Evolutionary conservation across 768 basidiomycete genomes (phyloP).

Genomic region (Lepiota subincarnata): DNA sequence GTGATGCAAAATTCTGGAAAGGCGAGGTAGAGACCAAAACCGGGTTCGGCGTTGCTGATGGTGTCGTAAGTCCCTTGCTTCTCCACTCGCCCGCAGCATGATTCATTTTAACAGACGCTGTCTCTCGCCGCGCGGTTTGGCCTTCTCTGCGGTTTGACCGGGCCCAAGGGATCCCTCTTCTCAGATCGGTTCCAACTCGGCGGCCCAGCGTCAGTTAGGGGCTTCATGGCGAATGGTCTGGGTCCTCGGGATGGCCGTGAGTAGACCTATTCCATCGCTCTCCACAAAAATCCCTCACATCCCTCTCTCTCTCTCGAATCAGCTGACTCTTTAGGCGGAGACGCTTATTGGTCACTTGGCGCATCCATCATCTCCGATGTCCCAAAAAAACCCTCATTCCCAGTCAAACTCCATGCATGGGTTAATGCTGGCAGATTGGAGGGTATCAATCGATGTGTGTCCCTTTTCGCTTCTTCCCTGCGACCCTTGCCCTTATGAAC

Average conservation of each 20-base stretch:
- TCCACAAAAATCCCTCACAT: slow-evolving; percentile 1
- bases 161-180: slow-evolving; percentile 45
- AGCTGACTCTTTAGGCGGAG: slow-evolving; percentile 88
- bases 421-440: slow-evolving; percentile 79
- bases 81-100: neutral
- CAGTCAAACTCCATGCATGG: slow-evolving; percentile 76
- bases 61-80: slow-evolving; percentile 44
- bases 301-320: neutral
- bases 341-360: slow-evolving; percentile 76
- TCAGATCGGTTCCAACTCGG: slow-evolving; percentile 91
- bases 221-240: slow-evolving; percentile 71
- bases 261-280: slow-evolving; percentile 16
- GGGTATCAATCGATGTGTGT: slow-evolving; percentile 51
- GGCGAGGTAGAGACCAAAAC: slow-evolving; percentile 61
- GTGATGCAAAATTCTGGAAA: slow-evolving; percentile 76
- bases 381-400: slow-evolving; percentile 75
- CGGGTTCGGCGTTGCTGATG: slow-evolving; percentile 52
- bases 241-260: slow-evolving; percentile 74
- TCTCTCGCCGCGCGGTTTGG: slow-evolving; percentile 75
- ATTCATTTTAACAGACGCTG: slow-evolving; percentile 45
- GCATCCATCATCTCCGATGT: slow-evolving; percentile 72
- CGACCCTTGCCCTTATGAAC: neutral
- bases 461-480: neutral
- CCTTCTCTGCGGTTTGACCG: slow-evolving; percentile 56
- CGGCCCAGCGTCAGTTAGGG: slow-evolving; percentile 81